A percentile compares a stretch with the other conserved stretches of the same genome.
phyloP scores from a whole-genome alignment of 129 eudicot species.

The Chrysanthemum makinoi region DNA sequence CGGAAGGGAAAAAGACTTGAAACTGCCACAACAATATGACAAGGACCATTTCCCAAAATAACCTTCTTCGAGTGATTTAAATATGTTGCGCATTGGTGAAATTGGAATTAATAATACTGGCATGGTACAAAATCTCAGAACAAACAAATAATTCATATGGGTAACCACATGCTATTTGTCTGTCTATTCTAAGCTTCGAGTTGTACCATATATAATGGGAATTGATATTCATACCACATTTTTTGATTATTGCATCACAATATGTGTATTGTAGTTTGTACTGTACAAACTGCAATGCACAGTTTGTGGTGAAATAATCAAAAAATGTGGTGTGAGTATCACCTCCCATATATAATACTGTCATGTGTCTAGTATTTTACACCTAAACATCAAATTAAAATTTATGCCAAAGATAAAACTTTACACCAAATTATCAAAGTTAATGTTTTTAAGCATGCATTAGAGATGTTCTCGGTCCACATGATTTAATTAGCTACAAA shows the following conservation, averaged over 20 bases:
- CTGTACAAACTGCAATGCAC: too few relatives aligned
- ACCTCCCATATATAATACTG: neutral
- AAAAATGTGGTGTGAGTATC: too few relatives aligned
- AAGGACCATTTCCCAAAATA: constrained; percentile 4
- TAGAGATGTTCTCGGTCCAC: too few relatives aligned
- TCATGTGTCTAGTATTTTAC: neutral
- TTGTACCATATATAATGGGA: neutral
- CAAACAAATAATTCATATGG: constrained; percentile 3
- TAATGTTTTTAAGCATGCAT: too few relatives aligned
- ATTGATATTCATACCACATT: too few relatives aligned
- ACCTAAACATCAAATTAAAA: neutral
- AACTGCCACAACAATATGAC: neutral
- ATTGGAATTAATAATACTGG: constrained; percentile 2
- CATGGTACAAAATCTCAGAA: neutral
- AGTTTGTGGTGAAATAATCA: too few relatives aligned
- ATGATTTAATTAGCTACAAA: too few relatives aligned
- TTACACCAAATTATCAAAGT: too few relatives aligned
- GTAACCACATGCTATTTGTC: neutral
- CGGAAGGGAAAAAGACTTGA: neutral
- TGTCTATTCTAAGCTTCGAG: neutral
- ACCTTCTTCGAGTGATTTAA: constrained; percentile 2
- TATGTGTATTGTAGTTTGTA: too few relatives aligned
- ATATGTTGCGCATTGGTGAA: constrained; percentile 5
- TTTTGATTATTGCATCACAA: too few relatives aligned
- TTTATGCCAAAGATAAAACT: too few relatives aligned